These are phyloP conservation scores for Aspergillus sparsus DNA, from an alignment of 495 filamentous ascomycete species.

Conservation along the genomic window DNA sequence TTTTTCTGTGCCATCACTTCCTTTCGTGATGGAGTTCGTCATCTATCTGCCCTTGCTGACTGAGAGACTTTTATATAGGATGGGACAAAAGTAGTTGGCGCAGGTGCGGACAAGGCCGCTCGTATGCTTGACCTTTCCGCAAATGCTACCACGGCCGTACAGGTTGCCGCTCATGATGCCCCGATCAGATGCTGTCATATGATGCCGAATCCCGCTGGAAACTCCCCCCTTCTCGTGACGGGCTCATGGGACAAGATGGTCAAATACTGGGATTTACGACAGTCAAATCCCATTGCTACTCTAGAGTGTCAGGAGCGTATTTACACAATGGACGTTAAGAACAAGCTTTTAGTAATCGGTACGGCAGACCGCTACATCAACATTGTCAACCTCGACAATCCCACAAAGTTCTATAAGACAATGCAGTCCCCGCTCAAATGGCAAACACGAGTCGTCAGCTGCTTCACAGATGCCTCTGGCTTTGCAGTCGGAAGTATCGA, in stretches of 20 bases:
- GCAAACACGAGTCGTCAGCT: constrained; percentile 84
- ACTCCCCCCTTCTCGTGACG: constrained; percentile 71
- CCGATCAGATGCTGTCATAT: constrained; percentile 80
- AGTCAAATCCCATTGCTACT: constrained; percentile 59
- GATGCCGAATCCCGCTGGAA: constrained; percentile 57
- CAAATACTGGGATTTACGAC: constrained; percentile 92
- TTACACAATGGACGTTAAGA: constrained; percentile 82
- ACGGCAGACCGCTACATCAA: constrained; percentile 90
- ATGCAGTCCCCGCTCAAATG: constrained; percentile 82
- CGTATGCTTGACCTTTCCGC: constrained; percentile 73
- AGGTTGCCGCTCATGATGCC: constrained; percentile 77
- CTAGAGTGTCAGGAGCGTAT: constrained; percentile 76
- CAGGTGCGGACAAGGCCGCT: constrained; percentile 80
- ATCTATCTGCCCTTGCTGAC: no score
- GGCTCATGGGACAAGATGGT: constrained; percentile 96
- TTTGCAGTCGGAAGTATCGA: constrained; percentile 89
- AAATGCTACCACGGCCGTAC: constrained; percentile 51
- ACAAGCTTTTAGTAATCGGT: constrained; percentile 75
- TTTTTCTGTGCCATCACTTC: background rate
- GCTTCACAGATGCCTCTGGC: constrained; percentile 78
- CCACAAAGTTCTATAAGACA: constrained; percentile 76
- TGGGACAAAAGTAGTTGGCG: constrained; percentile 76
- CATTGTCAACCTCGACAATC: constrained; percentile 78
- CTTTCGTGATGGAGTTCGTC: no score
- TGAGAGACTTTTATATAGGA: constrained; percentile 44